Evolutionary conservation across 2,329 filamentous ascomycete species (phyloP).

Genomic region (Calycina marina): DNA sequence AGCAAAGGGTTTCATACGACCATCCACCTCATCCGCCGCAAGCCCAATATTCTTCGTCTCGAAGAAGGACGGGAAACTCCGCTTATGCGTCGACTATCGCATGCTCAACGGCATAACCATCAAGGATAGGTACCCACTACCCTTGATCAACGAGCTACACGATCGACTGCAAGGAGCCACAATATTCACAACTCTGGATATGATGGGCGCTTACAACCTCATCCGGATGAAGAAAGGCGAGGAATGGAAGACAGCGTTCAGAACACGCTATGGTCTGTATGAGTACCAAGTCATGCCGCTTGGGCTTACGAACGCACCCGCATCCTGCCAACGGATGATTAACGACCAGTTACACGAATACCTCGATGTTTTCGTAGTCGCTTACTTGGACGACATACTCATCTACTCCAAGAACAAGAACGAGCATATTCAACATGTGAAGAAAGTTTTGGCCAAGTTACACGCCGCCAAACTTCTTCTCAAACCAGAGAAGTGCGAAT

Average conservation of each 20-base stretch:
- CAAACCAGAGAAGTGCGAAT: conserved; percentile 1
- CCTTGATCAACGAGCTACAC: conserved; percentile 21
- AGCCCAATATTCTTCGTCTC: conserved; percentile 21
- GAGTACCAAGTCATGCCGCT: conserved; percentile 17
- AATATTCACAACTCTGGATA: conserved; percentile 23
- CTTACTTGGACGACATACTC: conserved; percentile 8
- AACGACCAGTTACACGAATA: conserved; percentile 1
- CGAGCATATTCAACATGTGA: background rate
- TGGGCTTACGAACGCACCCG: conserved; percentile 8
- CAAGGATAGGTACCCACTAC: conserved; percentile 23
- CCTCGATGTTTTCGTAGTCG: conserved; percentile 1
- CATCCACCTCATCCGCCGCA: conserved; percentile 9
- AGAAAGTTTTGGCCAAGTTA: conserved; percentile 5
- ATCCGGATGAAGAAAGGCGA: conserved; percentile 22
- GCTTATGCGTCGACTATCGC: conserved; percentile 25
- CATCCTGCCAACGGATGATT: conserved; percentile 5
- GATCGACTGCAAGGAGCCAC: conserved; percentile 13
- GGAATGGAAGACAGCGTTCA: conserved; percentile 24
- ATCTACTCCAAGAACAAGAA: conserved; percentile 2
- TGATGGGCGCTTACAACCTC: conserved; percentile 21
- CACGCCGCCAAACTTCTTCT: background rate
- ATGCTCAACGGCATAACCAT: conserved; percentile 23
- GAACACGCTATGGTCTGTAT: conserved; percentile 21
- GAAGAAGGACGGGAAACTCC: conserved; percentile 19
- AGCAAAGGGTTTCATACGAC: conserved; percentile 10